Evolutionary conservation across 2,329 filamentous ascomycete genomes (phyloP).

Genomic region (Fusarium albosuccineum): DNA sequence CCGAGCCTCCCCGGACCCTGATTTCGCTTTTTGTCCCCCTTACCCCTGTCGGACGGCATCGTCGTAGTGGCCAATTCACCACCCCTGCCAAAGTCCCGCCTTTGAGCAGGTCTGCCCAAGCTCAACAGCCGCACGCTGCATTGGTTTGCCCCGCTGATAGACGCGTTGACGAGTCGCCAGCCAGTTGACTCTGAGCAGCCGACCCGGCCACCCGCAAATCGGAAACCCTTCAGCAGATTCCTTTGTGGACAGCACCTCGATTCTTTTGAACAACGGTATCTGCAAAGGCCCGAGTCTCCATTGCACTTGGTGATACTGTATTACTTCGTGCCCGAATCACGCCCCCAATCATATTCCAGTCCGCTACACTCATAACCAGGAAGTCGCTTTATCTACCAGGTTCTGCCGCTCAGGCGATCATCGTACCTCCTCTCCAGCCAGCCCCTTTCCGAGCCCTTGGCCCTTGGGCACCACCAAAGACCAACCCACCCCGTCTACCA

Average conservation of each 20-base stretch:
- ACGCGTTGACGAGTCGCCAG: slow-evolving; percentile 35
- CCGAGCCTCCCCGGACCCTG: slow-evolving; percentile 38
- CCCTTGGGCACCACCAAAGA: slow-evolving; percentile 32
- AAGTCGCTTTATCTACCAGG: slow-evolving; percentile 11
- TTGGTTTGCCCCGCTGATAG: slow-evolving; percentile 45
- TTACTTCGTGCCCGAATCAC: slow-evolving; percentile 9
- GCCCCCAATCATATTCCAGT: not conserved
- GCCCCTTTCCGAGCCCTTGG: slow-evolving; percentile 42
- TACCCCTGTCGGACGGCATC: slow-evolving; percentile 35
- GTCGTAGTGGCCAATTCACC: slow-evolving; percentile 32
- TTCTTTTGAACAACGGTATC: slow-evolving; percentile 14
- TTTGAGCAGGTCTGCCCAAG: slow-evolving; percentile 33
- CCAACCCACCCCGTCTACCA: slow-evolving; percentile 25
- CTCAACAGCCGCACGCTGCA: slow-evolving; percentile 43
- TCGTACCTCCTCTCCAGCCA: slow-evolving; percentile 38
- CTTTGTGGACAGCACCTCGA: slow-evolving; percentile 24
- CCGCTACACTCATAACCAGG: slow-evolving; percentile 15
- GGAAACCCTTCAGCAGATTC: slow-evolving; percentile 29
- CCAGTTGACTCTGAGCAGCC: slow-evolving; percentile 35
- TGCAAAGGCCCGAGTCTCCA: slow-evolving; percentile 28
- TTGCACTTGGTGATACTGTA: slow-evolving; percentile 30
- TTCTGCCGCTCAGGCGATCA: slow-evolving; percentile 40
- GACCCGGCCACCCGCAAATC: slow-evolving; percentile 39
- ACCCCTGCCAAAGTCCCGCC: slow-evolving; percentile 38
- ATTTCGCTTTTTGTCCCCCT: slow-evolving; percentile 25